Base-by-base conservation (phyloP, 1,139 yeast species). In the Insectozyma bohioensis region DNA sequence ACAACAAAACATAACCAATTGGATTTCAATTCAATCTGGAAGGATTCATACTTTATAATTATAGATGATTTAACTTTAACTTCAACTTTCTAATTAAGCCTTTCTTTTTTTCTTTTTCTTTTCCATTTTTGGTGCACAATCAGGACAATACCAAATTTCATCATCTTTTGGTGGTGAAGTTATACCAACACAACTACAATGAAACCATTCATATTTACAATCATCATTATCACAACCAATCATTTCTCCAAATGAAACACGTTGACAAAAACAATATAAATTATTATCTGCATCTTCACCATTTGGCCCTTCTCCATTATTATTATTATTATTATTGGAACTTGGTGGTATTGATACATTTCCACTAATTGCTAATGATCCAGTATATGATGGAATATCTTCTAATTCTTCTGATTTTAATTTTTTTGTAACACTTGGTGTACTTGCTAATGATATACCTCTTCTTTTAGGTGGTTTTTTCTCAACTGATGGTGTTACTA, bases 241-340 rank as follows among this genome's bases (percentile, higher is more conserved):
- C 95, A 87, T 87, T 45, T 85, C 86, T 9, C 95, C 95, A 61
- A 81, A 85, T 1, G 95, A 84, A 0, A 84, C 88, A 42, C 86
- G 77, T 47, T 84, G 86, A 54, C 96, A 87, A 58, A 82, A 76
- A 57, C 95, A 87, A 56, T 86, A 87, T 33, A 79, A 58, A 37
- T 73, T 77, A 40, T 68, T 75, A 56, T 67, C 75, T 17, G 84
- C 85, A 43, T 80, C 88, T 33, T 80, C 90, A 13, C 69, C 69
- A 13, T 33, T 33, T 4, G 37, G 41, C 9, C 42, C 42, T 12
- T 27, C 38, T n/a, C 35, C 31, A 18, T 35, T 39, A 3, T 37
- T 36, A 11, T 34, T 31, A 20, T 30, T 20, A 6, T 2, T 54
- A n/a, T n/a, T n/a, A n/a, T n/a, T n/a, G n/a, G n/a, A n/a, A n/a